A percentile compares a stretch with the other conserved stretches of the same genome.
Conservation (phyloP, 208 protist genomes). For the Tritrichomonas musculus region DNA sequence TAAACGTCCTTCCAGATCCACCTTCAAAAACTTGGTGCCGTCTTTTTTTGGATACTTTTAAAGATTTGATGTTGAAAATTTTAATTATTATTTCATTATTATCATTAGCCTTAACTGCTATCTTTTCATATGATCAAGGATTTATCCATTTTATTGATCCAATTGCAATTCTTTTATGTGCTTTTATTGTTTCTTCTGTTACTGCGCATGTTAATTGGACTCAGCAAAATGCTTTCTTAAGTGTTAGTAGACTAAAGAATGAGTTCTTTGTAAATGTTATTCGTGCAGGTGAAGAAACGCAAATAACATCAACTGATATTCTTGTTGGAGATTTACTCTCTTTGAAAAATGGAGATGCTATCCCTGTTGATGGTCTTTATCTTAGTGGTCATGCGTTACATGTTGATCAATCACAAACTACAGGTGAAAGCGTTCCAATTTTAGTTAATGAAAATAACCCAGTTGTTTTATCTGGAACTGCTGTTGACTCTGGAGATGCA, state of each 20-base stretch:
- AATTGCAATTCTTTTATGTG: not conserved
- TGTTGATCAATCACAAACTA: conserved; percentile 36
- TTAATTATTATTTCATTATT: not conserved
- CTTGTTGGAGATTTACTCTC: conserved; percentile 30
- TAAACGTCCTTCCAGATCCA: not conserved
- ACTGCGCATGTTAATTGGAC: not conserved
- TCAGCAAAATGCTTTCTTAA: not conserved
- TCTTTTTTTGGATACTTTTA: not conserved
- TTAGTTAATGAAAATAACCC: not conserved
- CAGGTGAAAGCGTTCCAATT: conserved; percentile 37
- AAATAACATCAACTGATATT: conserved; percentile 4
- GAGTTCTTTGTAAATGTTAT: not conserved
- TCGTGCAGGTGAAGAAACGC: not conserved
- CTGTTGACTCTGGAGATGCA: conserved; percentile 33
- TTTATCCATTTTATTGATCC: not conserved
- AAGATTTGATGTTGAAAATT: conserved; percentile 27
- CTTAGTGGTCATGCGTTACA: conserved; percentile 1
- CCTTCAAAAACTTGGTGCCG: not conserved
- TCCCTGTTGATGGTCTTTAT: conserved; percentile 36
- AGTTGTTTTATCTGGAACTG: conserved; percentile 34
- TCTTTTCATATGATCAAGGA: not conserved
- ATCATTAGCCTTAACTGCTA: not conserved
- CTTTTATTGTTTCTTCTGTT: not conserved
- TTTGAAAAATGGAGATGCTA: conserved; percentile 37
- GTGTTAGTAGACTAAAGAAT: not conserved